Evolutionary conservation across 1,284 basidiomycete genomes (phyloP).

Genomic region (Pseudomicrostroma phylloplanum): DNA sequence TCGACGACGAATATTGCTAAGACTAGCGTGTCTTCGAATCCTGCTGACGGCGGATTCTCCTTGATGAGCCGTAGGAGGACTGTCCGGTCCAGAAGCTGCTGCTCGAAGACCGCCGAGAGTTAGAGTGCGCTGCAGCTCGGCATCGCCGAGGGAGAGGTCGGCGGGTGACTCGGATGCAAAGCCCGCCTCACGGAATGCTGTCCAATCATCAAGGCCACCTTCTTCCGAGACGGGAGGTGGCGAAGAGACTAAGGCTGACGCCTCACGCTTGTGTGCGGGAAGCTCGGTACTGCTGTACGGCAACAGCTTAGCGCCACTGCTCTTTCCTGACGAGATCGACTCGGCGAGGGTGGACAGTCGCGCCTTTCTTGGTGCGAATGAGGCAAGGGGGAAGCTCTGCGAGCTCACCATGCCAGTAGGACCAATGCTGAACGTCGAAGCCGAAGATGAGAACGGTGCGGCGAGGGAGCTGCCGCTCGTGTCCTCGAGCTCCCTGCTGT

Average conservation of each 20-base stretch:
- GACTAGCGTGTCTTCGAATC: conserved; percentile 1
- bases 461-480: background rate
- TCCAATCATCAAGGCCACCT: background rate
- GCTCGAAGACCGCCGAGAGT: too few species aligned
- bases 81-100: too few species aligned
- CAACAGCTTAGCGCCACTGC: too few species aligned
- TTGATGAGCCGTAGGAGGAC: background rate
- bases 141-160: too few species aligned
- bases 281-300: background rate
- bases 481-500: too few species aligned
- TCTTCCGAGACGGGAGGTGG: background rate
- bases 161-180: background rate
- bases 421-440: background rate
- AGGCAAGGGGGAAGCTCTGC: background rate
- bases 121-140: too few species aligned
- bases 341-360: background rate
- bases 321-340: background rate
- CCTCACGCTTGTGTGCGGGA: background rate
- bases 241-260: background rate
- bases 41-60: background rate
- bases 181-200: background rate
- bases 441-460: background rate
- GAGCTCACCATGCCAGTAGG: background rate
- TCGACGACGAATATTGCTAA: conserved; percentile 8
- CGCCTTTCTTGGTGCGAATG: background rate